These are phyloP conservation scores for Schoenoplectus triqueter DNA, from an alignment of 202 grass and related monocot genomes.

Conservation along the genomic window DNA sequence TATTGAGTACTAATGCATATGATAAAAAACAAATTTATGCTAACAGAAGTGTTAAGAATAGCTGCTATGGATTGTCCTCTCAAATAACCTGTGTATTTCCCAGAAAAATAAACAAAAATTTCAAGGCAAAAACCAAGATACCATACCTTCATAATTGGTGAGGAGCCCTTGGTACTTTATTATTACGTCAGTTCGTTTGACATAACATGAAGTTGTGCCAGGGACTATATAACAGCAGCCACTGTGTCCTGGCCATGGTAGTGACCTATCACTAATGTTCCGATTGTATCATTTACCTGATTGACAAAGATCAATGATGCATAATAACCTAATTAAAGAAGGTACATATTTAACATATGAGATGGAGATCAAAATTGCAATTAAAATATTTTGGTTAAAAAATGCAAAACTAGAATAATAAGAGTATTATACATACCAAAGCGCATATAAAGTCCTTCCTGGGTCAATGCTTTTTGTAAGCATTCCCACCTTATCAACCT, in stretches of 20 bases:
- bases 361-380: not conserved
- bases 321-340: not conserved
- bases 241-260: conserved; percentile 82
- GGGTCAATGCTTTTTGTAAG: conserved; percentile 76
- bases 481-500: conserved; percentile 69
- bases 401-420: not conserved
- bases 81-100: not conserved
- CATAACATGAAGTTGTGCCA: conserved; percentile 91
- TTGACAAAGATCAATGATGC: conserved; percentile 37
- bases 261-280: conserved; percentile 87
- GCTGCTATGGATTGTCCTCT: not conserved
- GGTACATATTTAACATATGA: not conserved
- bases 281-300: conserved; percentile 92
- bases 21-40: not conserved
- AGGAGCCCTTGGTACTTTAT: conserved; percentile 91
- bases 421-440: conserved; percentile 54
- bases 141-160: conserved; percentile 89
- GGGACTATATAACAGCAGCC: conserved; percentile 89
- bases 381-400: not conserved
- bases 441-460: conserved; percentile 47
- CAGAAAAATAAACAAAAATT: conserved; percentile 23
- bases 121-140: conserved; percentile 47
- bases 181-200: conserved; percentile 89
- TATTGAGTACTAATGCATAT: not conserved
- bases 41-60: not conserved